phyloP scores from a whole-genome alignment of 768 basidiomycete genomes.

The Lentinula boryana region DNA sequence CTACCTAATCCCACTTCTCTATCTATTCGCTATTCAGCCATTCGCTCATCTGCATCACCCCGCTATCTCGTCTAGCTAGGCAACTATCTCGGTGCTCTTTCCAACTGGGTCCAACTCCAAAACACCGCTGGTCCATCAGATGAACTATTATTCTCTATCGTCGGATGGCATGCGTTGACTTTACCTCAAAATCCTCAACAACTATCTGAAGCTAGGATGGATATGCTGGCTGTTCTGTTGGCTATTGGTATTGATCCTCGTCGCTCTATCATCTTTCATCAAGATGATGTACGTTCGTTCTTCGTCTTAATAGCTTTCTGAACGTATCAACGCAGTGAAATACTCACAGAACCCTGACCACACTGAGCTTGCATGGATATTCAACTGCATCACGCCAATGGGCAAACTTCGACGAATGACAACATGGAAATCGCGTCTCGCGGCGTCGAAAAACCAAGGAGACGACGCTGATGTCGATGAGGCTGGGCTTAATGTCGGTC shows the following conservation, averaged over 20 bases:
- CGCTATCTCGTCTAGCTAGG: constrained; percentile 54
- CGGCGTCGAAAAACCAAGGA: constrained; percentile 61
- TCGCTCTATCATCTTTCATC: constrained; percentile 73
- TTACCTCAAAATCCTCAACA: constrained; percentile 76
- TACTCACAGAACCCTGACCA: constrained; percentile 68
- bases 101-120: constrained; percentile 86
- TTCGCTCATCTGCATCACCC: not conserved
- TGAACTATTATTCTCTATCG: constrained; percentile 76
- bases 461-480: constrained; percentile 74
- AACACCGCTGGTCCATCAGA: constrained; percentile 46
- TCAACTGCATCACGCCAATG: constrained; percentile 79
- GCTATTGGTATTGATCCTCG: constrained; percentile 82
- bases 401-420: constrained; percentile 88
- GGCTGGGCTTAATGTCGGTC: constrained; percentile 71
- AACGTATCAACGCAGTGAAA: not conserved
- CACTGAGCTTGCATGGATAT: constrained; percentile 83
- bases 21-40: not conserved
- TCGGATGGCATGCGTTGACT: constrained; percentile 93
- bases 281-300: constrained; percentile 67
- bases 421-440: constrained; percentile 87
- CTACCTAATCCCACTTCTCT: not conserved
- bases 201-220: constrained; percentile 56
- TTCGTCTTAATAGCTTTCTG: not conserved
- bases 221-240: constrained; percentile 78
- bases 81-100: constrained; percentile 87